Evolutionary conservation across 73 alveolate species (phyloP).

Genomic region (Paraurostyla sp.): DNA sequence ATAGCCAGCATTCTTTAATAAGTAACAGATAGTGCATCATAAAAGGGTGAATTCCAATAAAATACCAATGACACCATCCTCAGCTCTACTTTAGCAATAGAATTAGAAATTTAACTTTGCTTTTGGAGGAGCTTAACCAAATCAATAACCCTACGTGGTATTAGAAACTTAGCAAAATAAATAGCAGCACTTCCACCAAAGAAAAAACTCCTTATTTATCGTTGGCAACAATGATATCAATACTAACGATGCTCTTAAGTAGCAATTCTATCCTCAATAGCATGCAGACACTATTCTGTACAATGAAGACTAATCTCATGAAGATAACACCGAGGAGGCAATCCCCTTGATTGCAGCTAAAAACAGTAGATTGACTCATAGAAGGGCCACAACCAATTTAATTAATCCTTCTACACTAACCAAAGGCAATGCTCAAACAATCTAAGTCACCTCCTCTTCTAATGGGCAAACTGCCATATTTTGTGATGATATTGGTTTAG

Average conservation of each 20-base stretch:
- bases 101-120: not conserved
- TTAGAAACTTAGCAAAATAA: not conserved
- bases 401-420: not conserved
- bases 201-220: not conserved
- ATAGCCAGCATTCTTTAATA: not conserved
- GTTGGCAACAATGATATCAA: no score
- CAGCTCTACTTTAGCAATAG: not conserved
- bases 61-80: not conserved
- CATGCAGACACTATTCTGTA: not conserved
- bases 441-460: constrained; percentile 7
- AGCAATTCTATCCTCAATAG: not conserved
- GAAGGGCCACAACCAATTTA: constrained; percentile 20
- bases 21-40: not conserved
- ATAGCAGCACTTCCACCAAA: not conserved
- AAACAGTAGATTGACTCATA: constrained; percentile 14
- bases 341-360: not conserved
- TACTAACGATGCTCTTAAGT: not conserved
- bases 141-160: not conserved
- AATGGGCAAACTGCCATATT: no score
- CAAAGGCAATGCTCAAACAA: not conserved
- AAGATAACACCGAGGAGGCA: not conserved
- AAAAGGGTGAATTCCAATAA: constrained; percentile 11
- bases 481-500: constrained; percentile 13
- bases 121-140: not conserved
- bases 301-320: not conserved